Conservation (phyloP, 2,329 filamentous ascomycete genomes). For the Bisporella sp. region DNA sequence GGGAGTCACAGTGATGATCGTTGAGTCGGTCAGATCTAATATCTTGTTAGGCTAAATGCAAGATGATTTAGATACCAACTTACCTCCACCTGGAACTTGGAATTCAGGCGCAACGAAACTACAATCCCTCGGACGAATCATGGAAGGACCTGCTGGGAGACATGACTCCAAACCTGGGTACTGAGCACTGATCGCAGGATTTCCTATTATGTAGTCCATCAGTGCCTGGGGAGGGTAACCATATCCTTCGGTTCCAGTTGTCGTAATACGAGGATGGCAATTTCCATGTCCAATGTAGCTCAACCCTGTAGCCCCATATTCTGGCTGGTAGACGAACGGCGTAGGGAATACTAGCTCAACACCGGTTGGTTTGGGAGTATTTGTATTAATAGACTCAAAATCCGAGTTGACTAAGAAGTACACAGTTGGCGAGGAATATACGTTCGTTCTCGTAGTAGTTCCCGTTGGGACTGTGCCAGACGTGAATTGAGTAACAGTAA, state of each 20-base stretch:
- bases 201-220: neutral
- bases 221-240: neutral
- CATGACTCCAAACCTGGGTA: neutral
- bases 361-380: neutral
- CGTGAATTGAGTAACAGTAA: neutral
- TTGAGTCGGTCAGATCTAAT: neutral
- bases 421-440: neutral
- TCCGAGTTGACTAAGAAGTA: neutral
- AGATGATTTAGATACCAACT: neutral
- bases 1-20: neutral
- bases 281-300: neutral
- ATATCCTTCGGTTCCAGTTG: neutral
- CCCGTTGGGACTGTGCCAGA: neutral
- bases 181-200: neutral
- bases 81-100: neutral
- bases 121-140: neutral
- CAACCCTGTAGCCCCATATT: neutral
- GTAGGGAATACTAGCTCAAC: neutral
- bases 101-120: neutral
- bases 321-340: conserved; percentile 1
- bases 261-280: neutral
- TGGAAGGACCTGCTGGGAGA: neutral
- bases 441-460: neutral
- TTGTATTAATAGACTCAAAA: neutral
- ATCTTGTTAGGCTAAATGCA: neutral